These are phyloP conservation scores for Claviceps fusiformis DNA, from an alignment of 2,329 filamentous ascomycete species.

Conservation along the genomic window DNA sequence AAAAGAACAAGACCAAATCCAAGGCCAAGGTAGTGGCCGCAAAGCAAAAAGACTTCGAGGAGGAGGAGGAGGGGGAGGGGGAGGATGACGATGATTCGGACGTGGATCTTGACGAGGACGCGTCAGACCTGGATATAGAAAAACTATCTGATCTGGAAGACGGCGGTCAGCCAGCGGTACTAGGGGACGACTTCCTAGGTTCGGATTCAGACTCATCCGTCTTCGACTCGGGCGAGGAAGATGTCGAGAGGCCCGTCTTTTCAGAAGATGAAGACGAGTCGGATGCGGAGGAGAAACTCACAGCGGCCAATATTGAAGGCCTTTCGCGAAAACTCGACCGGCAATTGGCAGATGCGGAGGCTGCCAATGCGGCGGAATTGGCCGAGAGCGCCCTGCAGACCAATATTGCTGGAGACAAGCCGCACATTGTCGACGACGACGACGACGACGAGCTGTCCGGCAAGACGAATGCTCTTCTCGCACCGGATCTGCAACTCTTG, in stretches of 20 bases:
- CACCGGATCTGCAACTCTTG: constrained; percentile 81
- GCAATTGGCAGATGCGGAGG: constrained; percentile 63
- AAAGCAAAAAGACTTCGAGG: constrained; percentile 12
- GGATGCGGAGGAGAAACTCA: constrained; percentile 79
- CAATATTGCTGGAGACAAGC: constrained; percentile 72
- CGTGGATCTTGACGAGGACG: constrained; percentile 29
- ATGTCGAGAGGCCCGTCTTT: constrained; percentile 54
- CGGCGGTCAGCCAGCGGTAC: constrained; percentile 18
- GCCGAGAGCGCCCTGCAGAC: constrained; percentile 79
- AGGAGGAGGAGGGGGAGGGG: background rate
- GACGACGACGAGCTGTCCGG: constrained; percentile 41
- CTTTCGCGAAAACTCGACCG: constrained; percentile 74
- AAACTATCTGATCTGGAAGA: constrained; percentile 28
- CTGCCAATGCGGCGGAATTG: constrained; percentile 72
- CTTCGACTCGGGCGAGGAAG: constrained; percentile 57
- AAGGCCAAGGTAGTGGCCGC: constrained; percentile 12
- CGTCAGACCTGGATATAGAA: constrained; percentile 32
- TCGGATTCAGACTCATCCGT: constrained; percentile 44
- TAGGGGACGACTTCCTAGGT: constrained; percentile 47
- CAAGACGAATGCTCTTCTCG: constrained; percentile 52
- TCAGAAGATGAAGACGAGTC: constrained; percentile 89
- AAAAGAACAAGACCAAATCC: constrained; percentile 14
- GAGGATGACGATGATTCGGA: constrained; percentile 14
- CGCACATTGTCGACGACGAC: constrained; percentile 52
- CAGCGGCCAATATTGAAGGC: constrained; percentile 90